Evolutionary conservation across 768 basidiomycete species (phyloP), one percentile per base, ranked within the genome.

Genomic region (Tricholoma saponaceum): DNA sequence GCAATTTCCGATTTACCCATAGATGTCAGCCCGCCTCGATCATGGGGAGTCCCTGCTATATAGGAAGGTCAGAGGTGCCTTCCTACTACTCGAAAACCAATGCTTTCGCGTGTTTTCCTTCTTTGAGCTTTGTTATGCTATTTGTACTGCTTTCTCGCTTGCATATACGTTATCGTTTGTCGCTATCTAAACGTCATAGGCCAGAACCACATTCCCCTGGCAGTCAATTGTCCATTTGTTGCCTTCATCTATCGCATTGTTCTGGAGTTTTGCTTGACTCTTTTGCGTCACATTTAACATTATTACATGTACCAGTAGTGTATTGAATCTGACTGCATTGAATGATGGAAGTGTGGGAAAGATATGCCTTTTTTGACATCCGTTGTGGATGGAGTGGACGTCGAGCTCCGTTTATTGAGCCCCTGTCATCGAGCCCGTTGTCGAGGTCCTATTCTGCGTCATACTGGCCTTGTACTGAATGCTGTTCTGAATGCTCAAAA

Each of bases 11-110:
- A 68, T 18, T 63, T 64, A 2, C 64, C 67, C 1, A 58, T 67
- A 26, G 75, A 78, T 16, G 72, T 62, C 49, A 72, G 62, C 51
- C 57, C 70, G 0, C 47, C 69, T 43, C 61, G 66, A 20, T 35
- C 65, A 4, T 74, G 71, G 71, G 59, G 64, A 28, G 60, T 72
- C 26, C 60, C 64, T 37, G 65, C 66, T 20, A 52, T 41, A 28
- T 59, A 59, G 43, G 47, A 37, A 18, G 4, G 28, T 30, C 26
- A 46, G n/a, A 43, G 43, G 51, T 10, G 23, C 28, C 26, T 35
- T 28, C n/a, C 35, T 52, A 33, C 16, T 33, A 14, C 39, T 18
- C 22, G 7, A n/a, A 52, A 56, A 52, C 28, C 51, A 51, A 32
- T 25, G 51, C 54, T 35, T 37, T 56, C 41, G 9, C 14, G 46